Base-by-base conservation (phyloP, 352 stramenopile genomes). In the Phytophthora cactorum region DNA sequence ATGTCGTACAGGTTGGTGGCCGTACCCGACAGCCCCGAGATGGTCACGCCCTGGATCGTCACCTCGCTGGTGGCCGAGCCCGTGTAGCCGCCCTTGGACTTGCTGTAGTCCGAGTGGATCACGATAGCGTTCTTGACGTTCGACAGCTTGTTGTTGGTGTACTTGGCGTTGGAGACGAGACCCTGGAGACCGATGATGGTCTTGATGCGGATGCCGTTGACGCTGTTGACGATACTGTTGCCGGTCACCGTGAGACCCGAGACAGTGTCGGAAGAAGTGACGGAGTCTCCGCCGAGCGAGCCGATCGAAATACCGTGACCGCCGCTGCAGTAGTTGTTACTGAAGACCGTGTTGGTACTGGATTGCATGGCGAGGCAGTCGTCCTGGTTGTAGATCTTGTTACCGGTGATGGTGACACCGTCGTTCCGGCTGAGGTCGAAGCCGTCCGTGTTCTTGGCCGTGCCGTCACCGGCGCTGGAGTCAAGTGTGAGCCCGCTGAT, bases 1-100 rank as follows among this genome's bases (percentile, higher is more conserved):
- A 72, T 68, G 38, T 75, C 68, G 58, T 69, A 75, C n/a, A 72
- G n/a, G 31, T 75, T 72, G 6, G 52, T 65, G 28, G 52, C 63
- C 5, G 68, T 46, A 25, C 63, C 68, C 25, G 63, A 58, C 3
- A 75, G 53, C 17, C 68, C 68, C 59, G 38, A 75, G 22, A 28
- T 45, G 5, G 38, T 49, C n/a, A 28, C n/a, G 41, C n/a, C 41
- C 41, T 47, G n/a, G 54, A 74, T 68, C 10, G 45, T 1, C 43
- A 62, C 60, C 17, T 44, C 25, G 22, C 61, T 66, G 15, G 60
- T 74, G 36, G 60, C 1, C 2, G 54, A 56, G n/a, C 56, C 67
- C 31, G 63, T 74, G 63, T 74, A 74, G 29, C 63, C 59, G 7
- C 59, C 59, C 41, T 67, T 67, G 14, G 59, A 3, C 51, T 67